A percentile compares a stretch with the other conserved stretches of the same genome.
Conservation (phyloP, 345 rosid genomes). For the Bretschneidera sinensis region DNA sequence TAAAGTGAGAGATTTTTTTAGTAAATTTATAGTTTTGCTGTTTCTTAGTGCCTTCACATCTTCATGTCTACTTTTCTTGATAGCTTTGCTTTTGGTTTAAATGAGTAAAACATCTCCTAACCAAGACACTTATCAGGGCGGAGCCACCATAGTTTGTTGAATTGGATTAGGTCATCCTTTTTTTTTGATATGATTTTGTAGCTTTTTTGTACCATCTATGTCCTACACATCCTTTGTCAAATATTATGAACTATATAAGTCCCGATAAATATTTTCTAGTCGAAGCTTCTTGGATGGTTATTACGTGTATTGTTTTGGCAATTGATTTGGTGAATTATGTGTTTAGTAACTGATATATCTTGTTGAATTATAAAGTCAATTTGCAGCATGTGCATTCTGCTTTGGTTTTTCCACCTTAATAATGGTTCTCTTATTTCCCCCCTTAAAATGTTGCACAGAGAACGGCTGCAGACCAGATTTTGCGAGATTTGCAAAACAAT, state of each 20-base stretch:
- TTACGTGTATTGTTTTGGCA: background rate
- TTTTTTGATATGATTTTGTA: background rate
- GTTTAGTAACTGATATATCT: background rate
- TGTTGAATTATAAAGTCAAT: background rate
- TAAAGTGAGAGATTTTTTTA: no score
- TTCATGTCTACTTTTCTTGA: no score
- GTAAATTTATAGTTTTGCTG: no score
- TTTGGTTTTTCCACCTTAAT: conserved; percentile 3
- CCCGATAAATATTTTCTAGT: background rate
- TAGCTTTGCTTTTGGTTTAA: no score
- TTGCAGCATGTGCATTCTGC: conserved; percentile 14
- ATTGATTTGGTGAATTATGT: background rate
- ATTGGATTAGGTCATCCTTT: background rate
- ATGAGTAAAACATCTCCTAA: no score
- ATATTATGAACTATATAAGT: background rate
- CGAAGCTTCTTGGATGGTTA: background rate
- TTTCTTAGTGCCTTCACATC: no score
- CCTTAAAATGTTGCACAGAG: conserved; percentile 46
- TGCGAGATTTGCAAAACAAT: conserved; percentile 95
- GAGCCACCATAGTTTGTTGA: no score
- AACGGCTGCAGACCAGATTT: conserved; percentile 86
- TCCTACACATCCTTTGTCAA: background rate
- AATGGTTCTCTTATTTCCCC: conserved; percentile 8
- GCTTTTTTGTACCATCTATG: no score
- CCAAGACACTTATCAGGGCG: no score